Conservation (phyloP, 176 grass and related monocot species). For the Bromus sterilis region DNA sequence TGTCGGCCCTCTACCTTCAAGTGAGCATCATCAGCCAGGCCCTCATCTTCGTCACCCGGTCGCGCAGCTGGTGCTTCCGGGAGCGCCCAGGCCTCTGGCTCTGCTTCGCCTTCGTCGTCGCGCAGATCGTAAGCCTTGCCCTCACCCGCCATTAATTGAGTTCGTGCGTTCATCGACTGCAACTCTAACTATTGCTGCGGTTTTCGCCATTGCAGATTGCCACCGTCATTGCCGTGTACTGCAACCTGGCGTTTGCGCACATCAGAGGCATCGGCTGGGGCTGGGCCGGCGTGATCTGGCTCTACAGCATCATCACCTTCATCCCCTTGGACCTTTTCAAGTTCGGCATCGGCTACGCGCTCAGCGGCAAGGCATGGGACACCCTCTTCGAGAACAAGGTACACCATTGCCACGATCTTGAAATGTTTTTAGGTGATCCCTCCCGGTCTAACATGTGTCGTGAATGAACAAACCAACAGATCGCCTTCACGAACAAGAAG, state of each 20-base stretch:
- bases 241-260: conserved; percentile 46
- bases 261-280: conserved; percentile 79
- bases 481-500: conserved; percentile 83
- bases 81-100: conserved; percentile 74
- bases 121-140: conserved; percentile 72
- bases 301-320: conserved; percentile 76
- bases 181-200: not conserved
- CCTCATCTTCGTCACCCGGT: conserved; percentile 95
- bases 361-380: conserved; percentile 93
- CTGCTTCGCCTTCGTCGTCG: conserved; percentile 56
- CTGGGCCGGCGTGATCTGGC: conserved; percentile 93
- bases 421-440: not conserved
- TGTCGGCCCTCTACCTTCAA: conserved; percentile 93
- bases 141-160: not conserved
- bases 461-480: conserved; percentile 25
- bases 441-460: not conserved
- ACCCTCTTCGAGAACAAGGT: conserved; percentile 82
- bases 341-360: conserved; percentile 64
- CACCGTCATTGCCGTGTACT: conserved; percentile 62
- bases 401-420: not conserved
- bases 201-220: conserved; percentile 44
- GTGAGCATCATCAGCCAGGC: conserved; percentile 98
- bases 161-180: too few species aligned
- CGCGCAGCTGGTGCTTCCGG: conserved; percentile 43
- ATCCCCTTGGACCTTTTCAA: conserved; percentile 87